phyloP scores from a whole-genome alignment of 2,329 filamentous ascomycete species.

The Arthrocladium fulminans region DNA sequence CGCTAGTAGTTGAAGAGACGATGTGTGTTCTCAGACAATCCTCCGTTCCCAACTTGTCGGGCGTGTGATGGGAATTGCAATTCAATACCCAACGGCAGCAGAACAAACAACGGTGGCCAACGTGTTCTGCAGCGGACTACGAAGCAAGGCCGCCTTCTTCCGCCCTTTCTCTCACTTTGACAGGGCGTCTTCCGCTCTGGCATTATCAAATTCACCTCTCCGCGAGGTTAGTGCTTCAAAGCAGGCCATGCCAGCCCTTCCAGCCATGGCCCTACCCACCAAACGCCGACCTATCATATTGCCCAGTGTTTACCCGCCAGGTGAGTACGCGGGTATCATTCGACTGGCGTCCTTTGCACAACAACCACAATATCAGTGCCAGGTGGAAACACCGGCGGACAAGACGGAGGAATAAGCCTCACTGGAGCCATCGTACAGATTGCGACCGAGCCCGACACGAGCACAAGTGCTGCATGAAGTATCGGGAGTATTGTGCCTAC shows the following conservation, averaged over 20 bases:
- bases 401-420: neutral
- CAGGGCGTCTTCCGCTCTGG: conserved; percentile 18
- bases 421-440: neutral
- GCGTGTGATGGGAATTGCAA: conserved; percentile 12
- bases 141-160: conserved; percentile 7
- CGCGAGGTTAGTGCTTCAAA: conserved; percentile 14
- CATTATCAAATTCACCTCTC: conserved; percentile 4
- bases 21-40: conserved; percentile 18
- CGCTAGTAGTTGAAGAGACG: conserved; percentile 16
- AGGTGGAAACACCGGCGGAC: neutral
- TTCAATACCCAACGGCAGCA: neutral
- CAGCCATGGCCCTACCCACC: conserved; percentile 9
- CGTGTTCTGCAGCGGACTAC: conserved; percentile 13
- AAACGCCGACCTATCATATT: conserved; percentile 15
- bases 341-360: conserved; percentile 16
- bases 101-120: conserved; percentile 7
- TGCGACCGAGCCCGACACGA: neutral
- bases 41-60: conserved; percentile 18
- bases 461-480: neutral
- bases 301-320: conserved; percentile 14
- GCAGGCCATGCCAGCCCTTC: conserved; percentile 16
- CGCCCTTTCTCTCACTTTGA: neutral
- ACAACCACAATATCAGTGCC: neutral
- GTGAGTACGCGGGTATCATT: conserved; percentile 12
- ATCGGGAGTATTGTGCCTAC: conserved; percentile 3